These are phyloP conservation scores for Yarrowia sp. DNA, from an alignment of 805 yeast species.

Conservation along the genomic window DNA sequence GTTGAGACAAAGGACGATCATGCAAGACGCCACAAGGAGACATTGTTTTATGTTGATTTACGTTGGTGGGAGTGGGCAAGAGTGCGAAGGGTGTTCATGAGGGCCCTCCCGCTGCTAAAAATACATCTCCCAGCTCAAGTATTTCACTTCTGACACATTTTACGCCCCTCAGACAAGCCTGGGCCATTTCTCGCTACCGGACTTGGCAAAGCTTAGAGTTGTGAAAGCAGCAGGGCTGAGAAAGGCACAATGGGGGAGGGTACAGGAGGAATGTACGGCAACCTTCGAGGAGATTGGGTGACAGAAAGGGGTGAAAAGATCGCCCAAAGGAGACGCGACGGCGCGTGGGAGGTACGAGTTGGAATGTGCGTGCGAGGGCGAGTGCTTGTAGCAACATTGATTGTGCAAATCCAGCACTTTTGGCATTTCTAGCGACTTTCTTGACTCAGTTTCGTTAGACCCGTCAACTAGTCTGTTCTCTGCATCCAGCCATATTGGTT, in stretches of 20 bases:
- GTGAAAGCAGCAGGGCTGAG: slow-evolving; percentile 19
- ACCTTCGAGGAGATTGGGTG: slow-evolving; percentile 22
- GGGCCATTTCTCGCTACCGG: slow-evolving; percentile 5
- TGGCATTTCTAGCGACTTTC: no score
- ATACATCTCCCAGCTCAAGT: not conserved
- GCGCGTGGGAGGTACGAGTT: not conserved
- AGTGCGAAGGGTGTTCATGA: no score
- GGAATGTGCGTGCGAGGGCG: no score
- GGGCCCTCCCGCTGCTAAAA: no score
- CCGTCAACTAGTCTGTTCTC: not conserved
- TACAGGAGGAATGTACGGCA: slow-evolving; percentile 29
- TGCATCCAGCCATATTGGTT: not conserved
- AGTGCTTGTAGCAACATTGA: no score
- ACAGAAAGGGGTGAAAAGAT: slow-evolving; percentile 23
- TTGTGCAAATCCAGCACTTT: no score
- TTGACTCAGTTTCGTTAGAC: no score
- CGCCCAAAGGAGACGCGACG: slow-evolving; percentile 16
- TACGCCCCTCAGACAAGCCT: not conserved
- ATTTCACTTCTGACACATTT: not conserved
- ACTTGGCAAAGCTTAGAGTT: slow-evolving; percentile 20
- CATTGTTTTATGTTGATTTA: not conserved
- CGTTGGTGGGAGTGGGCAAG: not conserved
- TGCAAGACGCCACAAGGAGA: slow-evolving; percentile 27
- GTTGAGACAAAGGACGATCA: slow-evolving; percentile 14
- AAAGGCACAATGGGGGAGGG: slow-evolving; percentile 26